These are phyloP conservation scores for Colletotrichum sp. DNA, from an alignment of 2,329 filamentous ascomycete genomes.

Conservation along the genomic window DNA sequence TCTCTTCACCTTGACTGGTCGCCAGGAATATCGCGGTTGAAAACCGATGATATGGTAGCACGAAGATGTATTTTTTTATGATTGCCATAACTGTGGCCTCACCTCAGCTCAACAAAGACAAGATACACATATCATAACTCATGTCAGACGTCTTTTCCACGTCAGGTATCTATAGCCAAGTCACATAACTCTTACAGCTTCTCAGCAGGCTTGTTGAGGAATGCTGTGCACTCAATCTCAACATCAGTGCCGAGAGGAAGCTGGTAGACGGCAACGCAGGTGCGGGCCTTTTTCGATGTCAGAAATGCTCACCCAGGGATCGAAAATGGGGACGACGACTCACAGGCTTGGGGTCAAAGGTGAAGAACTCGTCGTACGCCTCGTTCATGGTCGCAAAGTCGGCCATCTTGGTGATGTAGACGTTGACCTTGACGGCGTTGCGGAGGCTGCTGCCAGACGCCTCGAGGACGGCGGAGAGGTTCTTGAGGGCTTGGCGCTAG, in stretches of 20 bases:
- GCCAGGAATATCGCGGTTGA: background rate
- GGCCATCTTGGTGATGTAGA: conserved; percentile 70
- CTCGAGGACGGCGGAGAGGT: conserved; percentile 63
- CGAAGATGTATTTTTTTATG: background rate
- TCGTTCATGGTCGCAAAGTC: conserved; percentile 66
- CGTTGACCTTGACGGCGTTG: conserved; percentile 71
- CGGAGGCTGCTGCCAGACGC: conserved; percentile 63
- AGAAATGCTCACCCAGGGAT: background rate
- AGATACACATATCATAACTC: background rate
- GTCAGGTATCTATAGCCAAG: background rate
- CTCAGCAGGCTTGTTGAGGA: conserved; percentile 15
- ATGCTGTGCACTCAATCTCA: conserved; percentile 73
- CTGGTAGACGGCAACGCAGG: conserved; percentile 77
- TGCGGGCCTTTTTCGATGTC: conserved; percentile 49
- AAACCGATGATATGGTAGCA: background rate
- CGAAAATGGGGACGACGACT: conserved; percentile 21
- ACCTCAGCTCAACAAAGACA: background rate
- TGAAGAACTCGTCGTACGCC: conserved; percentile 57
- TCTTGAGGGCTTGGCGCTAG: conserved; percentile 60
- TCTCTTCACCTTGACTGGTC: background rate
- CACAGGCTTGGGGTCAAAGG: conserved; percentile 50
- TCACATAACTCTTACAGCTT: background rate
- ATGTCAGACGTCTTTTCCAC: background rate
- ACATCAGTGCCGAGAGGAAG: conserved; percentile 74
- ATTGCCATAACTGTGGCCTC: background rate